Conservation (phyloP, 1,139 yeast genomes). For the Blastobotrys proliferans region DNA sequence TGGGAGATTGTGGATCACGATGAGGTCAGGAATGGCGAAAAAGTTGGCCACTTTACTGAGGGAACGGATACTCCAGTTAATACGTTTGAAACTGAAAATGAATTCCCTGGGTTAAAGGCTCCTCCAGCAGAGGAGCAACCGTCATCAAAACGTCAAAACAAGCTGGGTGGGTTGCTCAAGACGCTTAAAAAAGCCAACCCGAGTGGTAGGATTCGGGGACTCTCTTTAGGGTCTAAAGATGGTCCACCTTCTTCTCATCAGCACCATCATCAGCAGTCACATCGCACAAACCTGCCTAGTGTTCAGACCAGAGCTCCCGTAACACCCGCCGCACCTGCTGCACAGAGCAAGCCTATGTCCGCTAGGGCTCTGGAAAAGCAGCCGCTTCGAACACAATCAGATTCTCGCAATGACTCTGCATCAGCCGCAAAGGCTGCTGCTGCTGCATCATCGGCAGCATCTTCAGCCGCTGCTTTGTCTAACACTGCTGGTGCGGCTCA, state of each 20-base stretch:
- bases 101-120: too few species aligned
- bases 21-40: conserved; percentile 8
- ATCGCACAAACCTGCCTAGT: too few species aligned
- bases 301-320: conserved; percentile 9
- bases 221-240: neutral
- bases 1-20: conserved; percentile 13
- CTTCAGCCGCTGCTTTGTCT: neutral
- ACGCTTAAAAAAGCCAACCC: conserved; percentile 6
- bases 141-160: neutral
- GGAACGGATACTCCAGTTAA: neutral
- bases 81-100: neutral
- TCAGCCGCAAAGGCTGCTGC: conserved; percentile 13
- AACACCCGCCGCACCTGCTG: conserved; percentile 7
- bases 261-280: too few species aligned
- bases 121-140: neutral
- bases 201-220: conserved; percentile 10
- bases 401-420: too few species aligned
- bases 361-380: neutral
- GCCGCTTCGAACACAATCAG: conserved; percentile 19
- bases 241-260: too few species aligned
- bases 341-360: neutral
- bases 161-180: conserved; percentile 8
- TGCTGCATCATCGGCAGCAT: conserved; percentile 18
- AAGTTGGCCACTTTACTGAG: conserved; percentile 2
- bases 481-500: neutral